These are phyloP conservation scores for Cutaneotrichosporon arboriforme DNA, from an alignment of 1,284 basidiomycete species.

Conservation along the genomic window DNA sequence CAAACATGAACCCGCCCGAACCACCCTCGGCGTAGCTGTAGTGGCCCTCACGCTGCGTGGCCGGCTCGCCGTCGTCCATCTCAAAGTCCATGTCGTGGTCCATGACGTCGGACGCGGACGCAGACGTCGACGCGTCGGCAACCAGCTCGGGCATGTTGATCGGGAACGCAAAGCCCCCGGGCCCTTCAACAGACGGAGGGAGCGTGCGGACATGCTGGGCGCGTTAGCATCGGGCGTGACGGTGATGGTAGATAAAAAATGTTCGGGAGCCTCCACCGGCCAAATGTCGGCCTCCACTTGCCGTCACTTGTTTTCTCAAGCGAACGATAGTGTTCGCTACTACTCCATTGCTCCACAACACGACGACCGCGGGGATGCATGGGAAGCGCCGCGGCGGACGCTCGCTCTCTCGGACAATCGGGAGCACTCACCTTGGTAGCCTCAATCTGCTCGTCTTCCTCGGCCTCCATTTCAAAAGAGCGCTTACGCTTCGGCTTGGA, in stretches of 20 bases:
- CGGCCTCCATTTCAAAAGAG: conserved; percentile 20
- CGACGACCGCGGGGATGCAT: no score
- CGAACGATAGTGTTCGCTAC: no score
- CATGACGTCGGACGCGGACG: conserved; percentile 23
- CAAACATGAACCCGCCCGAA: conserved; percentile 42
- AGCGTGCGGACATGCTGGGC: conserved; percentile 15
- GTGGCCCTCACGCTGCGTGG: conserved; percentile 2
- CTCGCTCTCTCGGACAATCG: no score
- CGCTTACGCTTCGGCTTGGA: conserved; percentile 41
- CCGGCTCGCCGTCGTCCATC: conserved; percentile 23
- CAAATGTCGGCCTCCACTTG: no score
- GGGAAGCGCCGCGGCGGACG: no score
- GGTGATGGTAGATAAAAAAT: neutral
- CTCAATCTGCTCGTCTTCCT: conserved; percentile 3
- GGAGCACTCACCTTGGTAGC: conserved; percentile 7
- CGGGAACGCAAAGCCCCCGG: conserved; percentile 14
- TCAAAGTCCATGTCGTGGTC: conserved; percentile 38
- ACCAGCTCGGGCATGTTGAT: conserved; percentile 35
- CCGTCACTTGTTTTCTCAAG: no score
- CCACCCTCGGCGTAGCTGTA: conserved; percentile 30
- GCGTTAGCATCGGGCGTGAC: neutral
- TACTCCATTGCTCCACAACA: no score
- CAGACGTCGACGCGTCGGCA: conserved; percentile 22
- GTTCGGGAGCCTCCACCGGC: conserved; percentile 1
- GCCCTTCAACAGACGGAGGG: conserved; percentile 8